phyloP scores from a whole-genome alignment of 2,329 filamentous ascomycete species.

The Chrysoporthe puriensis region DNA sequence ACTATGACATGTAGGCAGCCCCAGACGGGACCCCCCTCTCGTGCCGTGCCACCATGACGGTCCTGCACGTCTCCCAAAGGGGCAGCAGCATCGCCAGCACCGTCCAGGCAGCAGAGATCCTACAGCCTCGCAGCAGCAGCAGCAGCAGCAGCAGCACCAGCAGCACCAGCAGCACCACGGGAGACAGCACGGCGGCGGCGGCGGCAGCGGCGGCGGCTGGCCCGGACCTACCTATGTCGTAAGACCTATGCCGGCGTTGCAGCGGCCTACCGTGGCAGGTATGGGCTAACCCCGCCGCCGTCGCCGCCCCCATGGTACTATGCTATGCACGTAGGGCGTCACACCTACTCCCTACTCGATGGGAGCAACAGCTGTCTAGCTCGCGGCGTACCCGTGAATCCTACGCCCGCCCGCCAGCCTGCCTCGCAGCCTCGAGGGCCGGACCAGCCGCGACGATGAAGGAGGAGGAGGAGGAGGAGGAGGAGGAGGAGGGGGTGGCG shows the following conservation, averaged over 20 bases:
- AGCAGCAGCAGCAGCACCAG: not conserved
- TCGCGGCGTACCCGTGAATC: conserved; percentile 22
- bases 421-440: not conserved
- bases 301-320: not conserved
- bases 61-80: conserved; percentile 5
- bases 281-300: not conserved
- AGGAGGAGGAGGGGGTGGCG: not conserved
- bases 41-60: not conserved
- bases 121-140: not conserved
- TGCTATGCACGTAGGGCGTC: not conserved
- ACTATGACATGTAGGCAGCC: not conserved
- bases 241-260: not conserved
- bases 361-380: conserved; percentile 11
- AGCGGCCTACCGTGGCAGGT: not conserved
- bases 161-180: not conserved
- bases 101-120: conserved; percentile 1
- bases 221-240: not conserved
- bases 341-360: not conserved
- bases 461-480: too few species aligned
- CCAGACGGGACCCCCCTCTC: conserved; percentile 4
- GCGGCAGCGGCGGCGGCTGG: not conserved
- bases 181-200: too few species aligned
- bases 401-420: not conserved
- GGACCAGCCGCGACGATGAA: not conserved
- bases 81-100: not conserved